These are phyloP conservation scores for Astrothelium subdiscretum DNA, from an alignment of 495 filamentous ascomycete species.

Conservation along the genomic window DNA sequence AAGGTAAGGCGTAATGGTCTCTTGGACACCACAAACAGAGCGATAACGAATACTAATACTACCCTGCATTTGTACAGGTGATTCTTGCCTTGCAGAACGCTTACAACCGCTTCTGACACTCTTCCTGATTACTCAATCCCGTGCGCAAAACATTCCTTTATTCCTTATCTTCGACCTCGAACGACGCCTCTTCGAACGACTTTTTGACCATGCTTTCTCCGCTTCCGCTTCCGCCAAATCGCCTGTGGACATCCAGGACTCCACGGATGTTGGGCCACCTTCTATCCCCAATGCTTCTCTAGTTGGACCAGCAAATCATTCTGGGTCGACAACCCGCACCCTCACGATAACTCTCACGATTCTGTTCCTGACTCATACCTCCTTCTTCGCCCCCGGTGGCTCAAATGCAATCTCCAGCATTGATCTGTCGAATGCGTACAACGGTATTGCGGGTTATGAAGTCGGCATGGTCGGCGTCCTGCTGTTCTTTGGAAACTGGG, in stretches of 20 bases:
- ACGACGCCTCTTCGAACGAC: not conserved
- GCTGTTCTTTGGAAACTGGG: conserved; percentile 84
- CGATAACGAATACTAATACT: not conserved
- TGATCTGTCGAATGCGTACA: conserved; percentile 40
- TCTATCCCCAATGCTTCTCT: not conserved
- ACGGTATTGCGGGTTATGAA: conserved; percentile 41
- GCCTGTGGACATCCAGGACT: not conserved
- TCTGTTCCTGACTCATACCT: conserved; percentile 30
- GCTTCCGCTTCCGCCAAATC: not conserved
- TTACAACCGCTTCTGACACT: conserved; percentile 62
- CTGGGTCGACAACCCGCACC: not conserved
- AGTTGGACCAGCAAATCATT: not conserved
- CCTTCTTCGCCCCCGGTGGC: conserved; percentile 86
- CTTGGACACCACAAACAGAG: not conserved
- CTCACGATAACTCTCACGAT: conserved; percentile 19
- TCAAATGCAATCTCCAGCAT: conserved; percentile 83
- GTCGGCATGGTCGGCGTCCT: conserved; percentile 55
- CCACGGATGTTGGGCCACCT: not conserved
- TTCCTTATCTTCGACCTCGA: conserved; percentile 59
- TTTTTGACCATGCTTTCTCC: not conserved
- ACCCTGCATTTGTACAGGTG: not conserved
- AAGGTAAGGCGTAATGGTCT: not conserved
- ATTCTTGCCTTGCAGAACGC: conserved; percentile 18
- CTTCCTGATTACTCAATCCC: conserved; percentile 77
- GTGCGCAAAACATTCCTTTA: conserved; percentile 70